Percentiles rank a stretch among this genome's conserved stretches.
Conservation (phyloP, 2,329 filamentous ascomycete species). For the Zelopaecilomyces penicillatus region DNA sequence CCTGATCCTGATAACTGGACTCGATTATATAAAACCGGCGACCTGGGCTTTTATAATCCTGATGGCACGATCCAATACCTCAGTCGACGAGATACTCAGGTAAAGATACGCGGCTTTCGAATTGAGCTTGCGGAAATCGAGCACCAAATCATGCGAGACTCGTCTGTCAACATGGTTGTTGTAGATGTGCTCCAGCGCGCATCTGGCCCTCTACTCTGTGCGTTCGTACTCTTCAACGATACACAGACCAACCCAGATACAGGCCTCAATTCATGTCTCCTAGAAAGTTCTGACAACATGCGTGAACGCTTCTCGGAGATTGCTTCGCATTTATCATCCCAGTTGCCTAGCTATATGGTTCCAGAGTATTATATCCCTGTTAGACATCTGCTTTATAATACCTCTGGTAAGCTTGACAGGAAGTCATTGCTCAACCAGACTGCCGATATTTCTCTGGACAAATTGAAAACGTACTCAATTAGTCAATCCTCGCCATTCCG, state of each 20-base stretch:
- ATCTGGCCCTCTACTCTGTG: not conserved
- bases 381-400: conserved; percentile 1
- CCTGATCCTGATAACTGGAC: not conserved
- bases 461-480: not conserved
- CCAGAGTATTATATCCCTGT: conserved; percentile 4
- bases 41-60: conserved; percentile 31
- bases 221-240: conserved; percentile 2
- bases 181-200: not conserved
- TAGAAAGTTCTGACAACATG: not conserved
- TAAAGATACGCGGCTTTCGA: too few species aligned
- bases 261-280: not conserved
- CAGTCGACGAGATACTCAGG: too few species aligned
- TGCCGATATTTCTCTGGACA: not conserved
- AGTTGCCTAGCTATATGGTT: conserved; percentile 5
- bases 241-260: conserved; percentile 1
- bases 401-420: conserved; percentile 5
- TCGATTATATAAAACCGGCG: conserved; percentile 36
- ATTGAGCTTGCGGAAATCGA: too few species aligned
- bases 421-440: not conserved
- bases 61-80: not conserved
- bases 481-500: conserved; percentile 2
- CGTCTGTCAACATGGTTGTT: not conserved
- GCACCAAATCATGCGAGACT: too few species aligned
- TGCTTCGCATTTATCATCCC: not conserved
- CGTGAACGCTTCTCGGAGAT: not conserved